Percentiles rank a stretch among this genome's conserved stretches.
Evolutionary conservation across 306 rosid genomes (phyloP).

Genomic region (Astragalus glycyphyllos): DNA sequence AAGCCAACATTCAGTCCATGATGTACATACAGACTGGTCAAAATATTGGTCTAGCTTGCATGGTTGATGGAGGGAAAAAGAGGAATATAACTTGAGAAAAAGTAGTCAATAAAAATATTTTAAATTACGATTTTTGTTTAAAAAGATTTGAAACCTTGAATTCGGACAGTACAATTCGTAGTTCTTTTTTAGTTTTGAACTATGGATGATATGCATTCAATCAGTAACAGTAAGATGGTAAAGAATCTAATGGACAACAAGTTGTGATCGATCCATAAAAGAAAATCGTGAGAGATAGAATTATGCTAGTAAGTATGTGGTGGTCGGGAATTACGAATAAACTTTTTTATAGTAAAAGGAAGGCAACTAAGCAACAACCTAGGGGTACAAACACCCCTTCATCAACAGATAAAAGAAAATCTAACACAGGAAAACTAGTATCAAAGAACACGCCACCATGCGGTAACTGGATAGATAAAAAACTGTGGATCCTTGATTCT

Average conservation of each 20-base stretch:
- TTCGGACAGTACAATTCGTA: neutral
- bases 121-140: neutral
- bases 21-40: slow-evolving; percentile 26
- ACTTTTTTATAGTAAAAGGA: no score
- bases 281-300: neutral
- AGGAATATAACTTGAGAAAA: neutral
- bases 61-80: neutral
- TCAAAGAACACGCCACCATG: no score
- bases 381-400: no score
- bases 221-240: neutral
- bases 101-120: neutral
- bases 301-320: no score
- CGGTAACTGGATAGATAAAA: no score
- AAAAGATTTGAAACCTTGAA: neutral
- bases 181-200: neutral
- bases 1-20: neutral
- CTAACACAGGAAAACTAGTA: no score
- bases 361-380: no score
- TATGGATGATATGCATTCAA: neutral
- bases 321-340: no score
- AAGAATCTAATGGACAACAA: slow-evolving; percentile 23
- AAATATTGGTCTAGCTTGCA: slow-evolving; percentile 17
- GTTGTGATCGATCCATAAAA: neutral
- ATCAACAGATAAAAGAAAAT: no score
- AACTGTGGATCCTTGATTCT: no score